Evolutionary conservation across 1,284 basidiomycete genomes (phyloP).

Genomic region (Puccinia hordei): DNA sequence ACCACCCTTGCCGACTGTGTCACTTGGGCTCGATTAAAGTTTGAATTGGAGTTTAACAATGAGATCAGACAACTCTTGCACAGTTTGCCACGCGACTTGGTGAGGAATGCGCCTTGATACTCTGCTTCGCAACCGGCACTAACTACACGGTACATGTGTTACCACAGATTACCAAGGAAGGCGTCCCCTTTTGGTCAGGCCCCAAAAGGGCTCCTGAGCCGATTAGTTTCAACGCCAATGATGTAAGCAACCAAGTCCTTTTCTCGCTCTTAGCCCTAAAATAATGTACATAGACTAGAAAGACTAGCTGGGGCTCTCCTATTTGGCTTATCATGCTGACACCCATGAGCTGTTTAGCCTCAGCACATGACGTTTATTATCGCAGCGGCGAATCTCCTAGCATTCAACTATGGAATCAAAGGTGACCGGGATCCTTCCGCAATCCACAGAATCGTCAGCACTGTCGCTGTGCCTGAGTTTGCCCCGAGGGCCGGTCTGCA

Average conservation of each 20-base stretch:
- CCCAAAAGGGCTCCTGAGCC: constrained; percentile 98
- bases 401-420: constrained; percentile 95
- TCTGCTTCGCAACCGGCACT: not conserved
- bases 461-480: constrained; percentile 90
- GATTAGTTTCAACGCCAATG: constrained; percentile 78
- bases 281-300: not conserved
- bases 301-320: not conserved
- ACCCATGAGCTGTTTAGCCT: constrained; percentile 63
- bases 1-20: constrained; percentile 97
- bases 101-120: constrained; percentile 54
- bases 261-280: not conserved
- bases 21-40: constrained; percentile 91
- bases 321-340: not conserved
- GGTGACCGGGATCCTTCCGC: constrained; percentile 78
- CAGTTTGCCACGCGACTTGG: constrained; percentile 90
- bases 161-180: constrained; percentile 48
- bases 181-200: constrained; percentile 64
- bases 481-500: constrained; percentile 87
- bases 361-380: constrained; percentile 88
- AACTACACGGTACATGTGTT: not conserved
- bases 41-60: constrained; percentile 92
- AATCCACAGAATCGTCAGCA: constrained; percentile 82
- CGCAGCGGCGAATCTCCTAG: constrained; percentile 92
- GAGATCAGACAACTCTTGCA: constrained; percentile 88
- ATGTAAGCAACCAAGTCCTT: constrained; percentile 66